Conservation (phyloP, 352 stramenopile genomes). For the Phytophthora tubulina region DNA sequence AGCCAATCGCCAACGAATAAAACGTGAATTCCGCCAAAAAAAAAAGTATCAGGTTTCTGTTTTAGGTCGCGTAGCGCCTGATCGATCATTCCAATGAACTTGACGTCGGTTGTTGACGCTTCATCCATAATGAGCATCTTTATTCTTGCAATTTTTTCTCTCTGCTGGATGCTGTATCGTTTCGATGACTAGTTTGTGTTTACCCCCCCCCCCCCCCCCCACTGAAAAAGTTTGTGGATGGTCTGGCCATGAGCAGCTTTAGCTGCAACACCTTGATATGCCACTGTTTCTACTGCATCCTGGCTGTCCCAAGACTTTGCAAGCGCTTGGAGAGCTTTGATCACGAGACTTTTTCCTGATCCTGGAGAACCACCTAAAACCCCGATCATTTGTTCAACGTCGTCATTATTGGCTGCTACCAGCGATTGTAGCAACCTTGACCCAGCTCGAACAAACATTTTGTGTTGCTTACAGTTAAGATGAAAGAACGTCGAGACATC, state of each 20-base stretch:
- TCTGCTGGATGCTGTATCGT: conserved; percentile 13
- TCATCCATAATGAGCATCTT: conserved; percentile 35
- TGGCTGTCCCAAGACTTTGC: conserved; percentile 14
- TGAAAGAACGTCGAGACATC: conserved; percentile 24
- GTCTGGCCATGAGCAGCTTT: conserved; percentile 35
- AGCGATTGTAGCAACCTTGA: conserved; percentile 3
- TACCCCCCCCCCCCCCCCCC: too few relatives aligned
- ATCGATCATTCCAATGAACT: conserved; percentile 14
- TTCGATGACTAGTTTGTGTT: conserved; percentile 1
- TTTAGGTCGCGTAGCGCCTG: background rate
- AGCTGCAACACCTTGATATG: conserved; percentile 36
- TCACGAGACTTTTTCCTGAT: conserved; percentile 30
- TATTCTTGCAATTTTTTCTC: conserved; percentile 16
- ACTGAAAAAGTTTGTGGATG: conserved; percentile 37
- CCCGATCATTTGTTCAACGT: conserved; percentile 22
- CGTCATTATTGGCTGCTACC: background rate
- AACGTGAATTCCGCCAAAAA: background rate
- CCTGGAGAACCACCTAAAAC: conserved; percentile 34
- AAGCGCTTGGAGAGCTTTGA: conserved; percentile 24
- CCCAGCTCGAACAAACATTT: conserved; percentile 1
- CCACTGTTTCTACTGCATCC: conserved; percentile 21
- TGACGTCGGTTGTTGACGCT: conserved; percentile 23
- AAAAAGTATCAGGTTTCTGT: conserved; percentile 4
- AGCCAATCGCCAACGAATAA: background rate
- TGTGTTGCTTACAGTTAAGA: conserved; percentile 19